Evolutionary conservation across 1,284 basidiomycete species (phyloP).

Genomic region (Puccinia triticina): DNA sequence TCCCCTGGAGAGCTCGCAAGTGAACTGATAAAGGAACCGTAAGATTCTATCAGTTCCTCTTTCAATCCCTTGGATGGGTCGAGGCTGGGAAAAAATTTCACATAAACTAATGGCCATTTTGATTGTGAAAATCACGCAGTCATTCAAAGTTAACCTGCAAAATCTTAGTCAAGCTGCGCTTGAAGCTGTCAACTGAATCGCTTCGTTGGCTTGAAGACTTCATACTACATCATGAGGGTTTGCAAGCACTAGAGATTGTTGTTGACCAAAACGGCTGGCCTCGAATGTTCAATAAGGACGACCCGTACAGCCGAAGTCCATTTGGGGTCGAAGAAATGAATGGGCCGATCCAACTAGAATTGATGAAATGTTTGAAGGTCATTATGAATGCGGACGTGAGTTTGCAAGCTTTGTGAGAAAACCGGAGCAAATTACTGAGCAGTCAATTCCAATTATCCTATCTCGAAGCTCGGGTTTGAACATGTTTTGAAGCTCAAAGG

Average conservation of each 20-base stretch:
- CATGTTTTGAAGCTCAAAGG: constrained; percentile 70
- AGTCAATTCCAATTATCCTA: background rate
- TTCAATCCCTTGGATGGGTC: constrained; percentile 40
- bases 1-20: constrained; percentile 11
- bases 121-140: background rate
- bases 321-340: constrained; percentile 71
- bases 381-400: constrained; percentile 81
- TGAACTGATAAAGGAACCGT: constrained; percentile 25
- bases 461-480: constrained; percentile 71
- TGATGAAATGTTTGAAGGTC: constrained; percentile 77
- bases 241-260: constrained; percentile 68
- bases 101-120: background rate
- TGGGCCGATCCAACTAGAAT: constrained; percentile 71
- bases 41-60: constrained; percentile 48
- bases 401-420: constrained; percentile 45
- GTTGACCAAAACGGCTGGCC: constrained; percentile 66
- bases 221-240: constrained; percentile 67
- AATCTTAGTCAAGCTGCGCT: constrained; percentile 78
- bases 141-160: constrained; percentile 70
- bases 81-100: background rate
- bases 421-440: constrained; percentile 46
- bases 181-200: constrained; percentile 80
- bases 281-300: background rate
- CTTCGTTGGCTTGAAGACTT: constrained; percentile 79
- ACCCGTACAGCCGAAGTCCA: constrained; percentile 61